Evolutionary conservation across 257 asterid genomes (phyloP), one percentile per base, ranked within the genome.

Genomic region (Buddleja alternifolia): DNA sequence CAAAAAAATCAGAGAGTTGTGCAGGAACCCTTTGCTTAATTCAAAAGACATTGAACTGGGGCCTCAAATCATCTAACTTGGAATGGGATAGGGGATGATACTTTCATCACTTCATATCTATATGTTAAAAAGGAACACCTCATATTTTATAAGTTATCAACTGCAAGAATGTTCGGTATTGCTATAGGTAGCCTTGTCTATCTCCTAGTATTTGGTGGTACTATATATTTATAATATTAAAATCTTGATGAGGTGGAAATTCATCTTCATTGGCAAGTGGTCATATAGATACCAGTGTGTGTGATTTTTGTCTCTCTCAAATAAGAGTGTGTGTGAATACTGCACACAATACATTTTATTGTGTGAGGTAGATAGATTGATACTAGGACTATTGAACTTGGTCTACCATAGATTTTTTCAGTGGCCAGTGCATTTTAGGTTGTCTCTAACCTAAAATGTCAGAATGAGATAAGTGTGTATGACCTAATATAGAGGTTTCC

Each of bases 1-100:
- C 62, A 36, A 4, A 29, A 50, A 10, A n/a, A 63, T 7, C 11
- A 62, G 54, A 45, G 29, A 17, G 3, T 23, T 50, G 14, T 23
- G 10, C 2, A 45, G 11, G 53, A 77, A 16, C 79, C 77, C 75
- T 70, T 75, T 70, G 73, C 68, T 54, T 54, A 36, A 41, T 60
- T 61, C 75, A 70, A 74, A 59, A 20, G 83, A 40, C 80, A 78
- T 23, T 59, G 7, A 66, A 54, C 46, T 46, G 56, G 63, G 72
- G 60, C 74, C 79, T 69, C 76, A 34, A n/a, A 21, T 45, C 42
- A 47, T 20, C 25, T 40, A 37, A 20, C 2, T 44, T 54, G 19
- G 37, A 29, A 58, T n/a, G 23, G 63, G 52, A 19, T 20, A 37
- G 54, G 7, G 29, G 32, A 14, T 20, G 0, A 7, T 46, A 46